Percentiles rank a stretch among this genome's conserved stretches.
Evolutionary conservation across 441 rosid species (phyloP).

Genomic region (Biscutella laevigata): DNA sequence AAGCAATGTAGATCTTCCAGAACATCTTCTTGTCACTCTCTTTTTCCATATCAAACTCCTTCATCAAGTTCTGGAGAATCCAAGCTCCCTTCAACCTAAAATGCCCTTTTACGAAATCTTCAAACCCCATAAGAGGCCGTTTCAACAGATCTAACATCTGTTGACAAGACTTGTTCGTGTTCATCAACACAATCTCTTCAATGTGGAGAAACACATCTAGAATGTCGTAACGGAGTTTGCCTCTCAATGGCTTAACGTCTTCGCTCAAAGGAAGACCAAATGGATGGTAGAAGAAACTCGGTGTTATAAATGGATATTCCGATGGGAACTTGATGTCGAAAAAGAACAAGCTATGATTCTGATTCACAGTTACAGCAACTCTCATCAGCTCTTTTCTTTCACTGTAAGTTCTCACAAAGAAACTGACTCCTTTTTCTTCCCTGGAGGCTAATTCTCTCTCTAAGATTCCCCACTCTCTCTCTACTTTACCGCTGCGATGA

Average conservation of each 20-base stretch:
- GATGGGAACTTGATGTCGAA: slow-evolving; percentile 20
- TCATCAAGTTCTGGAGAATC: slow-evolving; percentile 15
- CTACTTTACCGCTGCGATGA: neutral
- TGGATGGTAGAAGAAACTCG: slow-evolving; percentile 12
- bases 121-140: slow-evolving; percentile 12
- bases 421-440: slow-evolving; percentile 15
- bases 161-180: slow-evolving; percentile 15
- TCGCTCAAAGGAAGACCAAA: slow-evolving; percentile 17
- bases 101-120: slow-evolving; percentile 21
- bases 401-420: slow-evolving; percentile 13
- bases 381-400: slow-evolving; percentile 27
- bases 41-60: slow-evolving; percentile 13
- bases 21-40: slow-evolving; percentile 17
- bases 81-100: slow-evolving; percentile 16
- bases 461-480: slow-evolving; percentile 2
- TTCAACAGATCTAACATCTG: slow-evolving; percentile 20
- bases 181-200: slow-evolving; percentile 20
- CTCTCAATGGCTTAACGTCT: neutral
- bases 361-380: slow-evolving; percentile 13
- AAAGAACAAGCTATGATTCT: slow-evolving; percentile 16
- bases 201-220: slow-evolving; percentile 21
- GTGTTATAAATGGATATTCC: slow-evolving; percentile 15
- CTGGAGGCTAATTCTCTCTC: neutral
- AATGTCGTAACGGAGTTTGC: neutral
- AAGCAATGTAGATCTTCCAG: slow-evolving; percentile 17